Evolutionary conservation across 179 eudicot genomes (phyloP), one percentile per base, ranked within the genome.

Genomic region (Corrigiola litoralis): DNA sequence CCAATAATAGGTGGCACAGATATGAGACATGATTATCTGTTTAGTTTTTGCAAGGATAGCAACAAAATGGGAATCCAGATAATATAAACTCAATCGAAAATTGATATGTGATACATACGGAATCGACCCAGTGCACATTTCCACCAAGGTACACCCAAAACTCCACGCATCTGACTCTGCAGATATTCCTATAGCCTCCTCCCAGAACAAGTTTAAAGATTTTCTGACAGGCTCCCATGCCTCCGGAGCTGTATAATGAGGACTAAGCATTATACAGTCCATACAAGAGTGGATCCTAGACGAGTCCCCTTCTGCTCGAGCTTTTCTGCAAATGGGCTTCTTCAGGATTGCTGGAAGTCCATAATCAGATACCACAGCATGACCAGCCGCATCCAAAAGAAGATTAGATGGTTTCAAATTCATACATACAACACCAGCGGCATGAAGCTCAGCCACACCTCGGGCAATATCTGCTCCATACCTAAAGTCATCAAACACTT

Each of bases 121-220:
- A 50, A 82, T 70, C 44, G 97, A 77, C 57, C 99, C 99, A 54
- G 99, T 94, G 84, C 99, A 94, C 99, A 94, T 94, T 79, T 94
- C 99, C 62, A 94, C 97, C 72, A 94, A 79, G 47, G 99, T 94
- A 78, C 99, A 94, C 37, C 99, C 99, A 82, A 94, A 94, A 77
- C 99, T 94, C 99, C 99, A 94, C 34, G 99, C 95, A 86, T 94
- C 99, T 27, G 96, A 94, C 72, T 94, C 99, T 18, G 83, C 75
- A 46, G 99, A 94, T 65, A 94, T 94, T 53, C 99, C 97, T 58
- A 94, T 84, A 49, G 91, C 91, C 53, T 84, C 95, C 41, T 94
- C 99, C 97, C 99, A 83, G 57, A 94, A 94, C 60, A 84, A 72
- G 73, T 86, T 88, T 55, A 90, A 72, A 18, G 98, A 80, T 75